Conservation (phyloP, 805 yeast species). For the Hanseniaspora clermontiae region DNA sequence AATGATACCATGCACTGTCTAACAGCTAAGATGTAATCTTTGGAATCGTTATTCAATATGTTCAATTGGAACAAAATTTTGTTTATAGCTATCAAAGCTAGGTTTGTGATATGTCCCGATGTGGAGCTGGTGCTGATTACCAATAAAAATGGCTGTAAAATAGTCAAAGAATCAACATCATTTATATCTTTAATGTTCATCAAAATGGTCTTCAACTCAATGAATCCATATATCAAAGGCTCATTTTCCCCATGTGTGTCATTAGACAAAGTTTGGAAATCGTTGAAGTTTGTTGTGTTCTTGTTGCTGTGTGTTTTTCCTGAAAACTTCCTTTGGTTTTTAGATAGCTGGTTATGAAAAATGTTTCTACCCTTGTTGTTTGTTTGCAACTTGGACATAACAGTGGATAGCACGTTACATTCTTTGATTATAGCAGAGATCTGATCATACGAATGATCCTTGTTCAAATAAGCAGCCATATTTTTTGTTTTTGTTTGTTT, state of each 20-base stretch:
- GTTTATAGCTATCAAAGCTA: slow-evolving; percentile 63
- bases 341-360: not conserved
- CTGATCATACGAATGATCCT: slow-evolving; percentile 45
- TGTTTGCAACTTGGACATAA: slow-evolving; percentile 37
- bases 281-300: slow-evolving; percentile 17
- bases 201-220: slow-evolving; percentile 63
- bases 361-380: slow-evolving; percentile 1
- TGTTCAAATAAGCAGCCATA: slow-evolving; percentile 14
- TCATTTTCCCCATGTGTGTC: slow-evolving; percentile 29
- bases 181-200: slow-evolving; percentile 40
- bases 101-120: slow-evolving; percentile 71
- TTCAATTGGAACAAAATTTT: slow-evolving; percentile 54
- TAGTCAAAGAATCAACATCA: slow-evolving; percentile 54
- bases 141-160: slow-evolving; percentile 75
- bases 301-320: not conserved
- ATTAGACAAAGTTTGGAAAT: slow-evolving; percentile 11
- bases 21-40: slow-evolving; percentile 49
- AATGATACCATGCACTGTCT: slow-evolving; percentile 41
- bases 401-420: slow-evolving; percentile 72
- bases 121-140: slow-evolving; percentile 75
- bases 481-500: not conserved
- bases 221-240: slow-evolving; percentile 65
- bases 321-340: not conserved
- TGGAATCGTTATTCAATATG: slow-evolving; percentile 45
- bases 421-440: slow-evolving; percentile 76